Evolutionary conservation across 257 asterid genomes (phyloP).

Genomic region (Nyctanthes arbortristis): DNA sequence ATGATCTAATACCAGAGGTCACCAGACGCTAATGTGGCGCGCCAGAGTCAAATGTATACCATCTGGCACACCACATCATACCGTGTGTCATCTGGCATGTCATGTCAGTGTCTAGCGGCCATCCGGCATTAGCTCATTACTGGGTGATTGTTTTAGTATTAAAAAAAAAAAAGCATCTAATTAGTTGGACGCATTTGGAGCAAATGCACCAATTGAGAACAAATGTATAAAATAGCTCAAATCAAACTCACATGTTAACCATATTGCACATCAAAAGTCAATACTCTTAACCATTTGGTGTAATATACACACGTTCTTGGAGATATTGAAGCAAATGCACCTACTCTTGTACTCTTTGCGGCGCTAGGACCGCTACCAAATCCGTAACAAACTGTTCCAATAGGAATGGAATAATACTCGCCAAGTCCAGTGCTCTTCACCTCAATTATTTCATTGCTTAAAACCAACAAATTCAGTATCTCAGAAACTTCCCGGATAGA

Average conservation of each 20-base stretch:
- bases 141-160: too few species aligned
- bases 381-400: conserved; percentile 60
- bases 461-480: conserved; percentile 50
- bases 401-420: conserved; percentile 50
- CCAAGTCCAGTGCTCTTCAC: conserved; percentile 81
- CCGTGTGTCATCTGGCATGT: too few species aligned
- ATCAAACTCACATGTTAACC: neutral
- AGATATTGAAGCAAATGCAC: conserved; percentile 66
- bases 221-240: neutral
- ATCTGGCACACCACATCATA: too few species aligned
- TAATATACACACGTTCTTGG: conserved; percentile 63
- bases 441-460: conserved; percentile 58
- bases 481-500: conserved; percentile 44
- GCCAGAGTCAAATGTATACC: too few species aligned
- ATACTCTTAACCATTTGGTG: conserved; percentile 60
- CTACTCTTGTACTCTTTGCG: conserved; percentile 33
- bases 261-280: conserved; percentile 37
- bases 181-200: neutral
- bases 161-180: too few species aligned
- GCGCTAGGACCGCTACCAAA: conserved; percentile 28
- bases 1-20: too few species aligned
- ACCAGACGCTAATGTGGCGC: too few species aligned
- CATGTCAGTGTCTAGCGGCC: too few species aligned
- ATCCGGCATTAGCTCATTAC: too few species aligned
- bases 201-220: neutral